phyloP scores from a whole-genome alignment of 352 stramenopile genomes.

The Globisporangium cystogenes region DNA sequence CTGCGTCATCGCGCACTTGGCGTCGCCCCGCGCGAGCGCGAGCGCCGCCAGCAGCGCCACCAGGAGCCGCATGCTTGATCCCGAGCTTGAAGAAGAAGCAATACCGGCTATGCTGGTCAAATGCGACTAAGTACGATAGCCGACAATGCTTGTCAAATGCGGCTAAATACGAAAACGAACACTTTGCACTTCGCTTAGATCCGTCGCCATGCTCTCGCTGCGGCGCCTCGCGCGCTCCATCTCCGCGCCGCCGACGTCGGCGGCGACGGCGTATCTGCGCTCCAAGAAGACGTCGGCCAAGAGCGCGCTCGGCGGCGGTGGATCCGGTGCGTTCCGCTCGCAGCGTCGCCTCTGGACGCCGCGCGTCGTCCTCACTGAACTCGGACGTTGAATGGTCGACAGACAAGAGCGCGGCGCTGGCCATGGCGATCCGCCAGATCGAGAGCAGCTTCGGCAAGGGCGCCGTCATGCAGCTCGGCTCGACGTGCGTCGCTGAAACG shows the following conservation, averaged over 20 bases:
- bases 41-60: not conserved
- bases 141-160: no score
- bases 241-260: no score
- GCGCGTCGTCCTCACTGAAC: not conserved
- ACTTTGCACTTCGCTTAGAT: no score
- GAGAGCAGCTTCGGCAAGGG: conserved; percentile 95
- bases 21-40: not conserved
- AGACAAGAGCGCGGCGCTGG: conserved; percentile 86
- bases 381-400: not conserved
- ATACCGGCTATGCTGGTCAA: no score
- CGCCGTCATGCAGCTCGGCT: conserved; percentile 95
- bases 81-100: not conserved
- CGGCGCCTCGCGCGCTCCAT: not conserved
- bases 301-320: conserved; percentile 4
- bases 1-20: conserved; percentile 74
- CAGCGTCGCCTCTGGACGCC: no score
- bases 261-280: conserved; percentile 3
- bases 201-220: not conserved
- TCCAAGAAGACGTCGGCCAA: conserved; percentile 17
- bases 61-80: not conserved
- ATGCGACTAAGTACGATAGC: no score
- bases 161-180: no score
- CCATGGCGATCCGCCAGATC: conserved; percentile 94
- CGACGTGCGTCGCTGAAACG: conserved; percentile 76
- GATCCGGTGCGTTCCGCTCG: no score